phyloP scores from a whole-genome alignment of 345 rosid species.

The Citrus glauca region DNA sequence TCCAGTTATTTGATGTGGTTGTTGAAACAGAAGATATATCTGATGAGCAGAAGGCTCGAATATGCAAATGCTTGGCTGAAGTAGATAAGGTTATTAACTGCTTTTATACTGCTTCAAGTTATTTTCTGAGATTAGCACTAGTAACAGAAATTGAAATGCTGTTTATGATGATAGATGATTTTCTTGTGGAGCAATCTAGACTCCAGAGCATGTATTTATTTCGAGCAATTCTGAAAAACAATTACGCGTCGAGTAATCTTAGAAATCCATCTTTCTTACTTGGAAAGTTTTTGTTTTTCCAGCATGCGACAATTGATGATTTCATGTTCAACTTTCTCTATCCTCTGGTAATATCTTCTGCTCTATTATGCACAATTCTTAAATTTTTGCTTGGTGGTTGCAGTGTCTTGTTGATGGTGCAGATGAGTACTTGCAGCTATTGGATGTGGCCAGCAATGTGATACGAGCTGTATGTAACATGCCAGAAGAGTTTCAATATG shows the following conservation, averaged over 20 bases:
- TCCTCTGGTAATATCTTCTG: neutral
- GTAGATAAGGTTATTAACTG: conserved; percentile 67
- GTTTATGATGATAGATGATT: neutral
- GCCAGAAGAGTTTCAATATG: conserved; percentile 65
- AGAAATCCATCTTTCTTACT: neutral
- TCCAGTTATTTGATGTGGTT: conserved; percentile 67
- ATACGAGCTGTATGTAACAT: conserved; percentile 66
- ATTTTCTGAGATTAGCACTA: neutral
- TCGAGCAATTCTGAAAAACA: neutral
- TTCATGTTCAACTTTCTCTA: neutral
- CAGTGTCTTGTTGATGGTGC: conserved; percentile 95
- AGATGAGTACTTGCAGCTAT: conserved; percentile 92
- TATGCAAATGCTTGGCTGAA: conserved; percentile 68
- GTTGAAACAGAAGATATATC: conserved; percentile 65
- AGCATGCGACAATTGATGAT: neutral
- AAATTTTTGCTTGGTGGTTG: conserved; percentile 16
- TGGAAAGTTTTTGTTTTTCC: neutral
- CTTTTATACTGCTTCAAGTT: neutral
- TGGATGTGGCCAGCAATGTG: conserved; percentile 69
- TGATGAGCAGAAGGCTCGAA: conserved; percentile 89
- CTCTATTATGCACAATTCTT: neutral
- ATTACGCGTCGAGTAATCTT: neutral
- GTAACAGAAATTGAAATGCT: neutral
- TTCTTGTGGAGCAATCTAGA: neutral
- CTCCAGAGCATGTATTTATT: neutral